Evolutionary conservation across 306 rosid species (phyloP).

Genomic region (Potentilla sterilis): DNA sequence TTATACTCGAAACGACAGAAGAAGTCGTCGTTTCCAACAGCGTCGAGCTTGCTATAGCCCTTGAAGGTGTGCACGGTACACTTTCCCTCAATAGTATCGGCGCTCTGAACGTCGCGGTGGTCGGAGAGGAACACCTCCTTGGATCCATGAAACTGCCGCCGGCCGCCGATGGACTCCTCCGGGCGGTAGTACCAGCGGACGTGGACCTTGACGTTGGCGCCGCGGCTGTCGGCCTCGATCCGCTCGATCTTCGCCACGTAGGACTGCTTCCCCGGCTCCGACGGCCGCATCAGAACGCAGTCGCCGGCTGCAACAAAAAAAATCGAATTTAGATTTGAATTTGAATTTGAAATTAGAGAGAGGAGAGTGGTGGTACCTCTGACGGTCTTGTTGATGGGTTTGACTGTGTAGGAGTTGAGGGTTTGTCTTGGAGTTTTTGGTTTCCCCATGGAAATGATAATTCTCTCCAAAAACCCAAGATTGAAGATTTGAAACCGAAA

Average conservation of each 20-base stretch:
- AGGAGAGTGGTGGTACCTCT: slow-evolving; percentile 41
- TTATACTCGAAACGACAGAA: slow-evolving; percentile 97
- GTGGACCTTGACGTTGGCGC: slow-evolving; percentile 82
- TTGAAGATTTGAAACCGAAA: neutral
- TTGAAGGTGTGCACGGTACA: slow-evolving; percentile 89
- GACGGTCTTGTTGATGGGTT: slow-evolving; percentile 67
- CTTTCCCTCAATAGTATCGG: slow-evolving; percentile 86
- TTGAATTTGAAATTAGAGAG: neutral
- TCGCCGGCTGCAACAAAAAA: slow-evolving; percentile 55
- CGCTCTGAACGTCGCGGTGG: slow-evolving; percentile 87
- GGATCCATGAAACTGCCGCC: slow-evolving; percentile 95
- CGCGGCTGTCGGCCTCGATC: slow-evolving; percentile 93
- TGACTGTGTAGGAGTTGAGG: slow-evolving; percentile 92
- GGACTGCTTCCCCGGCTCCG: slow-evolving; percentile 77
- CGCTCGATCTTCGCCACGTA: slow-evolving; percentile 91
- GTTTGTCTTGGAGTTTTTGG: slow-evolving; percentile 86
- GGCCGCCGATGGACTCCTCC: slow-evolving; percentile 98
- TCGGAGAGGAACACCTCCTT: slow-evolving; percentile 96
- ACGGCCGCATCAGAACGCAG: slow-evolving; percentile 89
- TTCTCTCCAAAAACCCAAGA: neutral
- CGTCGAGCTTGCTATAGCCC: slow-evolving; percentile 93
- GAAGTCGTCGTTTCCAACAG: slow-evolving; percentile 96
- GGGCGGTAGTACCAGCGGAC: slow-evolving; percentile 99
- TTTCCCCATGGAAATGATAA: slow-evolving; percentile 59
- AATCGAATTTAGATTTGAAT: neutral